A percentile compares a stretch with the other conserved stretches of the same genome.
phyloP scores from a whole-genome alignment of 129 eudicot genomes.

The Artemisia argyi region DNA sequence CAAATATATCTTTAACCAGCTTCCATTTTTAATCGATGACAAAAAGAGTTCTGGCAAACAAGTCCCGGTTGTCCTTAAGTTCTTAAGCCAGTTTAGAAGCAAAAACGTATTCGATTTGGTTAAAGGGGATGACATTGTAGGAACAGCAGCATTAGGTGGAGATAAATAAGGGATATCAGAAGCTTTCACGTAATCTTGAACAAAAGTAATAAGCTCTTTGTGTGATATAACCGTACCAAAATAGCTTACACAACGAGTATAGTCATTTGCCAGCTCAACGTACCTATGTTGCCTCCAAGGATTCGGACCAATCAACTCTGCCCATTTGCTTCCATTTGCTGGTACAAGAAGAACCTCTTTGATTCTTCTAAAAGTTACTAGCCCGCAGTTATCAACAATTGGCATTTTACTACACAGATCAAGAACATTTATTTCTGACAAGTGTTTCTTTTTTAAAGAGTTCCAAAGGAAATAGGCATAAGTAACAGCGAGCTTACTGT shows the following conservation, averaged over 20 bases:
- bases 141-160: background rate
- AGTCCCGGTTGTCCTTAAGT: background rate
- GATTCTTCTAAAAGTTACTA: background rate
- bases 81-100: background rate
- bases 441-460: background rate
- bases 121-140: background rate
- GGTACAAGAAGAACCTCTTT: background rate
- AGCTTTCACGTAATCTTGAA: background rate
- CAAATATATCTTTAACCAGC: background rate
- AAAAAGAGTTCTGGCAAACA: background rate
- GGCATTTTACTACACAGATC: background rate
- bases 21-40: background rate
- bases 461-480: background rate
- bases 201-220: background rate
- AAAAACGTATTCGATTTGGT: background rate
- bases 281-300: slow-evolving; percentile 1
- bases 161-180: background rate
- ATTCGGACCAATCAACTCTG: background rate
- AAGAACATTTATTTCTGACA: background rate
- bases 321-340: background rate
- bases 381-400: background rate
- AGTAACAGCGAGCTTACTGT: background rate
- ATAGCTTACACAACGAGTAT: background rate
- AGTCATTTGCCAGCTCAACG: background rate
- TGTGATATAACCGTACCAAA: background rate